phyloP scores from a whole-genome alignment of 2,329 filamentous ascomycete genomes.

The Sporothrix brasiliensis region DNA sequence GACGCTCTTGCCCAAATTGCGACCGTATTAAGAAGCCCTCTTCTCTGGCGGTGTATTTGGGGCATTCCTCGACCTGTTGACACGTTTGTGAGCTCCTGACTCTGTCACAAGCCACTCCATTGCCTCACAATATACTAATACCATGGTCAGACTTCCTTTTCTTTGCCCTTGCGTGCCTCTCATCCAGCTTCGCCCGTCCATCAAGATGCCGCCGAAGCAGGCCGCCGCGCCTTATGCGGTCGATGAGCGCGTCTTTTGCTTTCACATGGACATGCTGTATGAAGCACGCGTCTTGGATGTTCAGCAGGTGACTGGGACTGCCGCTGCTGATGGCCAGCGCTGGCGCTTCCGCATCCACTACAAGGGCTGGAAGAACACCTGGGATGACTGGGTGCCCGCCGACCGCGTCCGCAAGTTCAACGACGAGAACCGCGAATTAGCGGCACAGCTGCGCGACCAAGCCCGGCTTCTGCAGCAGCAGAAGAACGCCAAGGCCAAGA shows the following conservation, averaged over 20 bases:
- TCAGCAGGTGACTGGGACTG: constrained; percentile 66
- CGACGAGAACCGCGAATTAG: constrained; percentile 91
- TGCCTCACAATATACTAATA: neutral
- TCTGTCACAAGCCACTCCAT: neutral
- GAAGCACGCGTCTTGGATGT: constrained; percentile 94
- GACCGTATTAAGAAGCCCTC: neutral
- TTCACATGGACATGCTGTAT: constrained; percentile 95
- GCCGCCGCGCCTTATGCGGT: constrained; percentile 60
- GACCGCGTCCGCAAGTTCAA: constrained; percentile 93
- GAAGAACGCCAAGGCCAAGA: constrained; percentile 48
- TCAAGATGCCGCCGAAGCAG: constrained; percentile 43
- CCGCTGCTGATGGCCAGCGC: constrained; percentile 47
- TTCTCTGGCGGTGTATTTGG: neutral
- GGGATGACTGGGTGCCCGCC: constrained; percentile 97
- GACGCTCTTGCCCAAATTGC: neutral
- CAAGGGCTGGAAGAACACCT: constrained; percentile 99
- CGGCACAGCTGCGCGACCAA: constrained; percentile 70
- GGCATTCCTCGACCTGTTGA: neutral
- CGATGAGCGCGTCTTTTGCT: constrained; percentile 94
- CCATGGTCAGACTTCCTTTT: neutral
- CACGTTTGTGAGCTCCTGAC: neutral
- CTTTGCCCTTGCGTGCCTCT: neutral
- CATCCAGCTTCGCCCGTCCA: neutral
- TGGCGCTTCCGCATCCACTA: constrained; percentile 95
- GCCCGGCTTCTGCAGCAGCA: constrained; percentile 63